Conservation (phyloP, 2,329 filamentous ascomycete genomes). For the Colletotrichum tabaci region DNA sequence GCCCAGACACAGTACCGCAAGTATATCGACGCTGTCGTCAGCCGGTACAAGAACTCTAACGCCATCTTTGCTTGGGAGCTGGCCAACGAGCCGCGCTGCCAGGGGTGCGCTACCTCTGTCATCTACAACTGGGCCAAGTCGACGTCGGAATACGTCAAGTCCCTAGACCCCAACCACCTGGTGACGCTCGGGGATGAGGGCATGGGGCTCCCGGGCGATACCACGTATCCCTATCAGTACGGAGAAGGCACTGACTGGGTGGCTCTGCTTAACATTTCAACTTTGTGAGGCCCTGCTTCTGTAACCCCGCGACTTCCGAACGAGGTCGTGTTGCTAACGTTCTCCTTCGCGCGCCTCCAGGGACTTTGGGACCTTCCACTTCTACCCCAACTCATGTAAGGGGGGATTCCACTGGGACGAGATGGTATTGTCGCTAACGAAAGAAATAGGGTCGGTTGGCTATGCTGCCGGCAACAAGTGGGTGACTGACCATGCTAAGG, state of each 20-base stretch:
- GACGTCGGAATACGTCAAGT: constrained; percentile 75
- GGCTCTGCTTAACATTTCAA: constrained; percentile 65
- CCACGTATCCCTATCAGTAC: constrained; percentile 66
- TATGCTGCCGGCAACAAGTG: constrained; percentile 43
- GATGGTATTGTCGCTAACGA: constrained; percentile 4
- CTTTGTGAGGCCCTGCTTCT: constrained; percentile 50
- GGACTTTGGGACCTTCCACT: constrained; percentile 59
- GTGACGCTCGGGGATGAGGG: constrained; percentile 74
- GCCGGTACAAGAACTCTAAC: constrained; percentile 62
- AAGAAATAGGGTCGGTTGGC: constrained; percentile 35
- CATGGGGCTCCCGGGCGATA: constrained; percentile 63
- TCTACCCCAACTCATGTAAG: constrained; percentile 51
- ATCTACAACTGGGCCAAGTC: constrained; percentile 73
- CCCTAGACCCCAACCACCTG: constrained; percentile 73
- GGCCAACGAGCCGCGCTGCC: constrained; percentile 72
- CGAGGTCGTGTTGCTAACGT: background rate
- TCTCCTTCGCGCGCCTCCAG: background rate
- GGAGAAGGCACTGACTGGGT: constrained; percentile 67
- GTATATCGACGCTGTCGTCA: constrained; percentile 65
- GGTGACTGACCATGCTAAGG: constrained; percentile 47
- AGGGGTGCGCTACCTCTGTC: constrained; percentile 69
- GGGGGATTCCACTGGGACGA: constrained; percentile 44
- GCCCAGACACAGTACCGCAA: constrained; percentile 70
- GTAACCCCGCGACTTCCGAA: background rate
- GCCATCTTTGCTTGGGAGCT: constrained; percentile 71